Percentiles rank a stretch among this genome's conserved stretches.
Evolutionary conservation across 768 basidiomycete species (phyloP).

Genomic region (Cantharellus anzutake): DNA sequence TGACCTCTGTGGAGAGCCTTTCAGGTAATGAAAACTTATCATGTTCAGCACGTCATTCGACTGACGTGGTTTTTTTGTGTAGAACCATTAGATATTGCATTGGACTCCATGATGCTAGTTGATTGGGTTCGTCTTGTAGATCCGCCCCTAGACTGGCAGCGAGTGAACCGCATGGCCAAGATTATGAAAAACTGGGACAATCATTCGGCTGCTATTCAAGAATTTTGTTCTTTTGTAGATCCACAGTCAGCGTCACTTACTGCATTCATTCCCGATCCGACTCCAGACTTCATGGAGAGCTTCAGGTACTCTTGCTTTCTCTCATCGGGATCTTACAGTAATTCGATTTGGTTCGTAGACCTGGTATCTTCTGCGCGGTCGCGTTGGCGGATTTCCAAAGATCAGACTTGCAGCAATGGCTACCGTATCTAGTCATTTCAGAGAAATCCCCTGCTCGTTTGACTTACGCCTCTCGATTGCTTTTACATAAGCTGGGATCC

Average conservation of each 20-base stretch:
- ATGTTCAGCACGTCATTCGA: not conserved
- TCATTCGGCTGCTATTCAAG: slow-evolving; percentile 23
- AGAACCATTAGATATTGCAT: not conserved
- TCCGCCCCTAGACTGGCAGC: slow-evolving; percentile 16
- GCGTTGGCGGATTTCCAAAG: no score
- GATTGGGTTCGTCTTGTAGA: slow-evolving; percentile 40
- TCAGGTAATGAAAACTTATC: not conserved
- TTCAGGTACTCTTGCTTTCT: no score
- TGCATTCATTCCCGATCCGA: no score
- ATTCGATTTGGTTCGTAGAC: no score
- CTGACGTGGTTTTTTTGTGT: not conserved
- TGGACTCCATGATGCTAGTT: slow-evolving; percentile 25
- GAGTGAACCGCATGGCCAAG: slow-evolving; percentile 24
- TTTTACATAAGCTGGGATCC: no score
- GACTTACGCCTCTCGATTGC: no score
- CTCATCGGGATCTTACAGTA: no score
- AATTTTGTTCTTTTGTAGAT: slow-evolving; percentile 26
- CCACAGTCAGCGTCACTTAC: slow-evolving; percentile 14
- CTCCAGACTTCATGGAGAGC: no score
- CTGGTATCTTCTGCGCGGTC: no score
- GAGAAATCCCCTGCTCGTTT: no score
- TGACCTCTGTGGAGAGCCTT: slow-evolving; percentile 11
- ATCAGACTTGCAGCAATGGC: no score
- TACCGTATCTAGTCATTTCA: no score
- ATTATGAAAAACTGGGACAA: slow-evolving; percentile 21